These are phyloP conservation scores for Punctularia strigosozonata DNA, from an alignment of 768 basidiomycete species.

Conservation along the genomic window DNA sequence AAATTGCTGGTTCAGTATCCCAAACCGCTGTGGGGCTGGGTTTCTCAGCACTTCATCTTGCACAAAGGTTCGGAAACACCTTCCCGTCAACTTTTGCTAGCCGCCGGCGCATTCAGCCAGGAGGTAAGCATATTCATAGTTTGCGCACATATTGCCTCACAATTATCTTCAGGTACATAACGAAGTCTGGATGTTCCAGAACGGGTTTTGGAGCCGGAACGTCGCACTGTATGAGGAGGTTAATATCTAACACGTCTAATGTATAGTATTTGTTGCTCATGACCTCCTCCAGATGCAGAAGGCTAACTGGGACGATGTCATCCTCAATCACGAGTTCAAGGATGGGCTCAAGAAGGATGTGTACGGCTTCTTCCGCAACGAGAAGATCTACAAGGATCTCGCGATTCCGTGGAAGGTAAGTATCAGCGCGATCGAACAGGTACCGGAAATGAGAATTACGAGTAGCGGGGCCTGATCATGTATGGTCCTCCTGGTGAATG, in stretches of 20 bases:
- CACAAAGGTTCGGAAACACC: conserved; percentile 49
- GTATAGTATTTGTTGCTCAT: conserved; percentile 3
- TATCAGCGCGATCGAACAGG: no score
- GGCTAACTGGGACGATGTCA: conserved; percentile 24
- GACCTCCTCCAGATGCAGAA: conserved; percentile 37
- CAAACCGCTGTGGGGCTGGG: no score
- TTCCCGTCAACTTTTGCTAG: conserved; percentile 37
- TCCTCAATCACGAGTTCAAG: conserved; percentile 22
- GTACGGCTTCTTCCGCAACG: conserved; percentile 69
- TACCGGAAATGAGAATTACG: no score
- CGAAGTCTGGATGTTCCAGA: conserved; percentile 71
- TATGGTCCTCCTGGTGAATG: conserved; percentile 62
- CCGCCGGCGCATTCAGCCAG: conserved; percentile 38
- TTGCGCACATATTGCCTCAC: no score
- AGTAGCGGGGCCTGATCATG: conserved; percentile 71
- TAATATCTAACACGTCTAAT: conserved; percentile 19
- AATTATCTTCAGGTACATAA: no score
- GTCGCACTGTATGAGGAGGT: conserved; percentile 40
- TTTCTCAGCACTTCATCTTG: conserved; percentile 35
- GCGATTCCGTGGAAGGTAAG: conserved; percentile 75
- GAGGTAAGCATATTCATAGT: no score
- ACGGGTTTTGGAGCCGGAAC: conserved; percentile 58
- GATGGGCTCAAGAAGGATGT: conserved; percentile 56
- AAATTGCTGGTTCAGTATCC: background rate
- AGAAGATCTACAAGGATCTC: conserved; percentile 59